These are phyloP conservation scores for Byssoonygena ceratinophila DNA, from an alignment of 2,329 filamentous ascomycete species.

Conservation along the genomic window DNA sequence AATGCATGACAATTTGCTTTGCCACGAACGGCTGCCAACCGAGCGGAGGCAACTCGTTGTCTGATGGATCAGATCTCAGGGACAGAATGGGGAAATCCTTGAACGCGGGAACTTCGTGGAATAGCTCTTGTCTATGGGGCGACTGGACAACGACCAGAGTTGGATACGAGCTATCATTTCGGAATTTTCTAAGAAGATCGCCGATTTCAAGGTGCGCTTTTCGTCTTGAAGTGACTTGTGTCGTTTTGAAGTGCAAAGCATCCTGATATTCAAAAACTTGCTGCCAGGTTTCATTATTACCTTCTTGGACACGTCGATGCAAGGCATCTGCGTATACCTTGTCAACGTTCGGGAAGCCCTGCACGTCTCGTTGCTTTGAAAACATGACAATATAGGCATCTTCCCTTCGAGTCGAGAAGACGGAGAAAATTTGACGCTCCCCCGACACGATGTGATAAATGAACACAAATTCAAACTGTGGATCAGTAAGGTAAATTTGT, in stretches of 20 bases:
- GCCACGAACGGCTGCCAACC: slow-evolving; percentile 89
- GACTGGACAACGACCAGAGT: slow-evolving; percentile 84
- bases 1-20: slow-evolving; percentile 75
- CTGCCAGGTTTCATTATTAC: slow-evolving; percentile 61
- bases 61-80: slow-evolving; percentile 68
- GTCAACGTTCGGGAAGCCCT: slow-evolving; percentile 80
- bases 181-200: slow-evolving; percentile 81
- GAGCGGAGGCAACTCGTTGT: slow-evolving; percentile 78
- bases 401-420: slow-evolving; percentile 73
- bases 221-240: slow-evolving; percentile 76
- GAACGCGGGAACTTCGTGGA: slow-evolving; percentile 74
- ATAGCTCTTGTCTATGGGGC: slow-evolving; percentile 65
- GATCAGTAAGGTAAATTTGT: slow-evolving; percentile 63
- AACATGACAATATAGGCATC: slow-evolving; percentile 83
- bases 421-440: slow-evolving; percentile 81
- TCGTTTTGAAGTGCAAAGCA: slow-evolving; percentile 71
- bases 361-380: slow-evolving; percentile 67
- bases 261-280: slow-evolving; percentile 80
- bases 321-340: slow-evolving; percentile 77
- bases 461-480: slow-evolving; percentile 72
- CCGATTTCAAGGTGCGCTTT: slow-evolving; percentile 82
- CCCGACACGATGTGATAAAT: slow-evolving; percentile 86
- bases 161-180: slow-evolving; percentile 69
- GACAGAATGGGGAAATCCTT: slow-evolving; percentile 75
- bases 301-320: slow-evolving; percentile 49